These are phyloP conservation scores for Hanseniaspora singularis DNA, from an alignment of 805 yeast genomes.

Conservation along the genomic window DNA sequence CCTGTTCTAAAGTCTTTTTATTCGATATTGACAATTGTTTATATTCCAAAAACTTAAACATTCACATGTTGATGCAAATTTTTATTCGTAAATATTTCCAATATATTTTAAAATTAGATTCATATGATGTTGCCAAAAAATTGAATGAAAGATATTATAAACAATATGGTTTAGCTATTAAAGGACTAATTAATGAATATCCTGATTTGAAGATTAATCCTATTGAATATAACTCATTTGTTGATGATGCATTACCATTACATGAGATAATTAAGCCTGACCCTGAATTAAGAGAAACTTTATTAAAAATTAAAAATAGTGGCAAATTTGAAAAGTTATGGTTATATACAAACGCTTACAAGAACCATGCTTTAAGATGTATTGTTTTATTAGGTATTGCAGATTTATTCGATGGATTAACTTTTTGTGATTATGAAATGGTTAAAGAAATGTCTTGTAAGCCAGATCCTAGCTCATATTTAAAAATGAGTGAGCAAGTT, in stretches of 20 bases:
- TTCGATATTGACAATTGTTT: conserved; percentile 93
- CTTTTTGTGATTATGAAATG: conserved; percentile 72
- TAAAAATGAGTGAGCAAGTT: conserved; percentile 52
- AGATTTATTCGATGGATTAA: conserved; percentile 88
- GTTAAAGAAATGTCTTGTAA: conserved; percentile 65
- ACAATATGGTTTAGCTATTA: conserved; percentile 84
- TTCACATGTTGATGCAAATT: conserved; percentile 79
- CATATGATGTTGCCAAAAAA: conserved; percentile 53
- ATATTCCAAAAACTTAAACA: conserved; percentile 58
- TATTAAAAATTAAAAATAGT: conserved; percentile 33
- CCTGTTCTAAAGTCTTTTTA: conserved; percentile 40
- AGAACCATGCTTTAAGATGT: conserved; percentile 76
- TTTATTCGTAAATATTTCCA: conserved; percentile 75
- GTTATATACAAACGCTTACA: conserved; percentile 91
- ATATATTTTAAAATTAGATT: conserved; percentile 45
- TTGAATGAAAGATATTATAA: conserved; percentile 68
- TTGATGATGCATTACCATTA: conserved; percentile 85
- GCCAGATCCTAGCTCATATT: conserved; percentile 67
- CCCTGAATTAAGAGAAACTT: conserved; percentile 39
- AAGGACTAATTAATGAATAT: conserved; percentile 58
- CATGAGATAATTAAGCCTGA: conserved; percentile 64
- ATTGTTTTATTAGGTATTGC: conserved; percentile 71
- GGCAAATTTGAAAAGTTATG: conserved; percentile 61
- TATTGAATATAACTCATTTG: conserved; percentile 71
- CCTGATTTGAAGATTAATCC: conserved; percentile 52